Evolutionary conservation across 2,329 filamentous ascomycete species (phyloP), one percentile per base, ranked within the genome.

Genomic region (Phialocephala sp.): DNA sequence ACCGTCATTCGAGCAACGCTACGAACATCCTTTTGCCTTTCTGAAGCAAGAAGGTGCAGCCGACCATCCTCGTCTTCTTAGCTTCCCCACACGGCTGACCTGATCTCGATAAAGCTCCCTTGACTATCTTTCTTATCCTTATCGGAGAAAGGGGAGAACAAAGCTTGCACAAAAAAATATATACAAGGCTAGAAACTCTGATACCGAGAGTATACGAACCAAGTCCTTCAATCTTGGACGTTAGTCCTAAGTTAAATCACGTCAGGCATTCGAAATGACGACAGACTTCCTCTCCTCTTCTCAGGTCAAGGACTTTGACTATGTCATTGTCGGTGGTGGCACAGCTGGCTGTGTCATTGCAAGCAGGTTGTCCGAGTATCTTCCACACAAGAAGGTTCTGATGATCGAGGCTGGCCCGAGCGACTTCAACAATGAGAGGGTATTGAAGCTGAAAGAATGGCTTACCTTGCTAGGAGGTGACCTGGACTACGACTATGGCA

Each of bases 401-500:
- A 79, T 97, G 74, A 91, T 97, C 77, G 93, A 97, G 82, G 93
- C 89, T 70, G 93, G 93, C 55, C 93, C 93, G 63, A 94, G 91
- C 77, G 93, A 97, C 79, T 95, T 89, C 80, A 91, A 91, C 83
- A 91, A 97, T 78, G 90, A 95, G 78, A 88, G 92, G 64, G 93
- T 97, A 55, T 85, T 97, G 59, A 89, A 94, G 73, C 85, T 97
- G 72, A 93, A 93, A 76, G 89, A 96, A 79, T 97, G 93, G 93
- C 83, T 97, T 69, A 88, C 85, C 70, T 83, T 97, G 59, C 87
- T 97, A 35, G 93, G 93, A 69, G 92, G 92, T 75, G 89, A 97
- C 76, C 86, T 97, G 67, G 93, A 97, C 81, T 97, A 94, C 79
- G 93, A 97, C 80, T 97, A 97, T 80, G 87, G 87, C 74, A 97